Evolutionary conservation across 257 asterid genomes (phyloP).

Genomic region (Gentiana straminea): DNA sequence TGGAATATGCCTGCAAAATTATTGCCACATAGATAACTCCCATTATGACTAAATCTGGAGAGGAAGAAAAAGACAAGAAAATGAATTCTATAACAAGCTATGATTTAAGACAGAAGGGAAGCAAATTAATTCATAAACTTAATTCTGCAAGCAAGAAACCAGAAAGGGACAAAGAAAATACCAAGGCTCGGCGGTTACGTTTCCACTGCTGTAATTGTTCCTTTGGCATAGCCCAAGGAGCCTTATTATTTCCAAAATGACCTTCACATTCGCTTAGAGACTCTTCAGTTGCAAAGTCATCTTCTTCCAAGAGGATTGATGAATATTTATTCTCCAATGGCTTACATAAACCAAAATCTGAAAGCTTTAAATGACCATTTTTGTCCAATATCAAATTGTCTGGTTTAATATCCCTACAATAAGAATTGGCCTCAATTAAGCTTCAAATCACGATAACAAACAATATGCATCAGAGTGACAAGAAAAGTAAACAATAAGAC

Average conservation of each 20-base stretch:
- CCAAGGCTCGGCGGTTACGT: constrained; percentile 91
- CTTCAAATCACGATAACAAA: constrained; percentile 17
- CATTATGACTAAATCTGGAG: background rate
- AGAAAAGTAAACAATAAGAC: background rate
- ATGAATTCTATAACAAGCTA: too few species aligned
- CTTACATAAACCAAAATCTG: constrained; percentile 76
- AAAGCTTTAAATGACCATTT: constrained; percentile 89
- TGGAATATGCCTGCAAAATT: constrained; percentile 73
- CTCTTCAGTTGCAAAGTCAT: constrained; percentile 47
- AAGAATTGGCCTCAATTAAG: constrained; percentile 11
- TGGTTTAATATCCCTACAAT: constrained; percentile 82
- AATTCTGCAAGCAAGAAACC: background rate
- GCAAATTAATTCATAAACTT: too few species aligned
- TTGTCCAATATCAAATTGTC: constrained; percentile 88
- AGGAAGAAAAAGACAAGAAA: too few species aligned
- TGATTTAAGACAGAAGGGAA: too few species aligned
- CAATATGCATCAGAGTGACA: background rate
- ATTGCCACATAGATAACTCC: background rate
- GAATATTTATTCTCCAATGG: constrained; percentile 66
- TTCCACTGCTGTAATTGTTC: constrained; percentile 95
- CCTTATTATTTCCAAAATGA: constrained; percentile 20
- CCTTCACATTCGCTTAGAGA: constrained; percentile 40
- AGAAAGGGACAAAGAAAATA: constrained; percentile 16
- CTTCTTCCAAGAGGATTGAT: constrained; percentile 69
- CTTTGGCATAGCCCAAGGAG: constrained; percentile 94